Evolutionary conservation across 2,329 filamentous ascomycete species (phyloP), one percentile per base, ranked within the genome.

Genomic region (Diplodia intermedia): DNA sequence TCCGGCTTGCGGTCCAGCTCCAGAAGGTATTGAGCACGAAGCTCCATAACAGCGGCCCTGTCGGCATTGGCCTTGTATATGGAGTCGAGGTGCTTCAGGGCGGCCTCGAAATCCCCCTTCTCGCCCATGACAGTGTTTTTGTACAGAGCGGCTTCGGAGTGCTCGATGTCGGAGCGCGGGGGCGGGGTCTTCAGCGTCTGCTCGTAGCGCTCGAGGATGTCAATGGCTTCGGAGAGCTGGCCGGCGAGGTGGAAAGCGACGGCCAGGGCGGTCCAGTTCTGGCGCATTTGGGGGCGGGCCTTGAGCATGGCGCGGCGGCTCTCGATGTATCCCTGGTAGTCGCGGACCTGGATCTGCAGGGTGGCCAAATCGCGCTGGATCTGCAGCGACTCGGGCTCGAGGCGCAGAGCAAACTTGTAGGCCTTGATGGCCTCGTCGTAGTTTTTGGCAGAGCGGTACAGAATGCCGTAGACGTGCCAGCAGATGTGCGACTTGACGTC

Each of bases 401-500:
- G 87, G 77, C 89, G 90, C 73, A 99, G 84, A 18, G 95, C 95
- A 80, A 97, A 97, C 79, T 97, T 96, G 85, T 99, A 99, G 69
- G 95, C 96, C 85, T 98, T 98, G 83, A 97, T 97, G 11, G 96
- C 94, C 82, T 98, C 95, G 79, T 98, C 95, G 75, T 96, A 98
- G 82, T 99, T 98, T 86, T 98, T 98, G 77, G 91, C 91, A 60
- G 92, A 90, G 63, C 94, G 90, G 82, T 97, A 98, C 62, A 99
- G 86, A 73, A 99, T 82, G 38, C 96, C 95, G 79, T 98, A 99
- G 70, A 99, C 95, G 81, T 99, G 96, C 95, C 95, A 99, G 85
- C 94, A 98, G 75, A 99, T 94, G 81, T 98, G 94, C 75, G 94
- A 97, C 84, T 96, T 97, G 94, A 99, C 98, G 79, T 98, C 94